phyloP scores from a whole-genome alignment of 1,139 yeast genomes.

The Kodamaea ohmeri region DNA sequence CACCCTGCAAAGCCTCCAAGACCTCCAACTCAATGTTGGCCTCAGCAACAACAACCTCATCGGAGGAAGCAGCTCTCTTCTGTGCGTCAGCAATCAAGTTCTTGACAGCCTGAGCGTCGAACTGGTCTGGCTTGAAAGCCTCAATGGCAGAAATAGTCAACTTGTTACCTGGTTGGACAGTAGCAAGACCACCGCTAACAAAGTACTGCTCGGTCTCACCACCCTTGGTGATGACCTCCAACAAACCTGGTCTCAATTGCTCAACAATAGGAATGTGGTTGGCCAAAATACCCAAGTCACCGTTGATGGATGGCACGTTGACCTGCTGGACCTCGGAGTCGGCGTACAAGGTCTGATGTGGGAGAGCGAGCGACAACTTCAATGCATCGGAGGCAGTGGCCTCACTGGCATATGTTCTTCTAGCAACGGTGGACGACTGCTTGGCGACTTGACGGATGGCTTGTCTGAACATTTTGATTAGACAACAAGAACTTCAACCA shows the following conservation, averaged over 20 bases:
- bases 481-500: slow-evolving; percentile 1
- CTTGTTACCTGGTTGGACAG: slow-evolving; percentile 92
- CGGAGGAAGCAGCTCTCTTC: slow-evolving; percentile 82
- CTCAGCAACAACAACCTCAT: slow-evolving; percentile 87
- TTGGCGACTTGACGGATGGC: slow-evolving; percentile 64
- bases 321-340: slow-evolving; percentile 74
- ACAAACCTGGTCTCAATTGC: slow-evolving; percentile 94
- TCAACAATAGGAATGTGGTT: slow-evolving; percentile 98
- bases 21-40: slow-evolving; percentile 96
- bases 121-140: slow-evolving; percentile 90
- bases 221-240: slow-evolving; percentile 80
- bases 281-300: slow-evolving; percentile 96
- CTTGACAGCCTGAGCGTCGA: slow-evolving; percentile 79
- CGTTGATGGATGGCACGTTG: slow-evolving; percentile 92
- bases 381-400: slow-evolving; percentile 69
- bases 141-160: slow-evolving; percentile 92
- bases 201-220: slow-evolving; percentile 78
- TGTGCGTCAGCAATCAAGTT: slow-evolving; percentile 89
- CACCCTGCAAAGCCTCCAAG: slow-evolving; percentile 86
- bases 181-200: slow-evolving; percentile 96
- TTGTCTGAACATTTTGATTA: slow-evolving; percentile 59
- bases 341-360: slow-evolving; percentile 65
- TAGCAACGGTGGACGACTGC: slow-evolving; percentile 59
- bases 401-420: slow-evolving; percentile 89
- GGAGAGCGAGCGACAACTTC: slow-evolving; percentile 87